Evolutionary conservation across 495 filamentous ascomycete species (phyloP).

Genomic region (Trichodelitschia bisporula): DNA sequence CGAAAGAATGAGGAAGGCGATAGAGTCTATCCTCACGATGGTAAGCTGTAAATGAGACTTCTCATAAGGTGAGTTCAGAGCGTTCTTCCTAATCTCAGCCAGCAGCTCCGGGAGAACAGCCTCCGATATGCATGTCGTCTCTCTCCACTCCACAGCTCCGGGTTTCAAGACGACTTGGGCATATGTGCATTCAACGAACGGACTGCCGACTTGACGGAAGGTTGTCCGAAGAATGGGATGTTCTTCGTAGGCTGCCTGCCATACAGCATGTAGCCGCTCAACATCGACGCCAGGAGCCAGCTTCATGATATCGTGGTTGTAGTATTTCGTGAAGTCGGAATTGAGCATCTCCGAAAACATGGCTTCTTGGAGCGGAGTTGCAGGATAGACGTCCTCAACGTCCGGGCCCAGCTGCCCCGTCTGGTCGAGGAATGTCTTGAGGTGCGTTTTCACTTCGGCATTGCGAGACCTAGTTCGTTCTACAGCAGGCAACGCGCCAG

Average conservation of each 20-base stretch:
- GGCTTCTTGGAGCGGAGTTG: constrained; percentile 56
- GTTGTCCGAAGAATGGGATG: constrained; percentile 51
- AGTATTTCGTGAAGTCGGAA: constrained; percentile 43
- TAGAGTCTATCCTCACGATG: constrained; percentile 9
- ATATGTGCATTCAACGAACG: constrained; percentile 26
- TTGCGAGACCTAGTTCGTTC: too few species aligned
- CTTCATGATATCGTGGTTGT: constrained; percentile 50
- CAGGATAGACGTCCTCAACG: constrained; percentile 36
- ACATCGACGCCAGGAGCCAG: constrained; percentile 25
- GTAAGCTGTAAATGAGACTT: constrained; percentile 14
- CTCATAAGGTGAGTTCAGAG: too few species aligned
- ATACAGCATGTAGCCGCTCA: constrained; percentile 28
- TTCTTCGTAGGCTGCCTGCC: constrained; percentile 26
- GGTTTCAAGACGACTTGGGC: constrained; percentile 34
- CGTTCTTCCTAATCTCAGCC: constrained; percentile 5
- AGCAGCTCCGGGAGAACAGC: constrained; percentile 7
- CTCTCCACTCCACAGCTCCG: constrained; percentile 6
- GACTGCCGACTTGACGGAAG: constrained; percentile 37
- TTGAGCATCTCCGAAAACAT: constrained; percentile 54
- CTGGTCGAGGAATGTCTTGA: constrained; percentile 19
- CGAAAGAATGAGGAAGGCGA: constrained; percentile 41
- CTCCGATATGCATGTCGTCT: neutral
- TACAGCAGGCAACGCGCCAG: too few species aligned
- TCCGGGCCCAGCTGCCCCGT: too few species aligned
- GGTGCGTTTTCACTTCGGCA: neutral